phyloP scores from a whole-genome alignment of 1,284 basidiomycete genomes.

The Chalciporus sp. region DNA sequence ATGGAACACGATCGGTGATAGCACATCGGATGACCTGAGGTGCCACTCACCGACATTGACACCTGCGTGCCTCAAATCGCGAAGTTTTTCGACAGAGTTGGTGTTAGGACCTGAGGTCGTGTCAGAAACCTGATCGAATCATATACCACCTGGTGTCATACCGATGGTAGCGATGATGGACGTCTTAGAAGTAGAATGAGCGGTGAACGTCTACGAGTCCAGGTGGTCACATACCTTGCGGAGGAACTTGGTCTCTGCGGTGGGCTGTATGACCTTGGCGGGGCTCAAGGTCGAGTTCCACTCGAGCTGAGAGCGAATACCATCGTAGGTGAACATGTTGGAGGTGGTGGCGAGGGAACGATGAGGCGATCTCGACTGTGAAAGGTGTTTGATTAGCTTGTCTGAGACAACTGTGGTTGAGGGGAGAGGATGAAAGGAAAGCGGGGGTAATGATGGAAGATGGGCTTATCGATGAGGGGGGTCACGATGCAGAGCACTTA shows the following conservation, averaged over 20 bases:
- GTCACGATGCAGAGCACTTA: slow-evolving; percentile 16
- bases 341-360: slow-evolving; percentile 12
- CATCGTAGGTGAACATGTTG: slow-evolving; percentile 54
- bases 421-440: slow-evolving; percentile 4
- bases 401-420: slow-evolving; percentile 19
- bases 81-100: slow-evolving; percentile 86
- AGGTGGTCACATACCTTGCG: slow-evolving; percentile 69
- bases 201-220: background rate
- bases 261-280: slow-evolving; percentile 64
- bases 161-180: slow-evolving; percentile 97
- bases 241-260: slow-evolving; percentile 78
- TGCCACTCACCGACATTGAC: slow-evolving; percentile 88
- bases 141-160: slow-evolving; percentile 34
- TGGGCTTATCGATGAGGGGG: slow-evolving; percentile 19
- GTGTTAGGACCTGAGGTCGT: slow-evolving; percentile 77
- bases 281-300: slow-evolving; percentile 88
- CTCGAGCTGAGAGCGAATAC: slow-evolving; percentile 82
- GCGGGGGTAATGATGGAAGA: slow-evolving; percentile 12
- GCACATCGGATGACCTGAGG: slow-evolving; percentile 2
- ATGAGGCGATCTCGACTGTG: slow-evolving; percentile 9
- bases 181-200: slow-evolving; percentile 57
- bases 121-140: slow-evolving; percentile 14
- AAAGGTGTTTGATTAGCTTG: slow-evolving; percentile 18
- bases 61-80: slow-evolving; percentile 81
- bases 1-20: slow-evolving; percentile 9